Evolutionary conservation across 2,329 filamentous ascomycete genomes (phyloP).

Genomic region (Purpureocillium lavendulum): DNA sequence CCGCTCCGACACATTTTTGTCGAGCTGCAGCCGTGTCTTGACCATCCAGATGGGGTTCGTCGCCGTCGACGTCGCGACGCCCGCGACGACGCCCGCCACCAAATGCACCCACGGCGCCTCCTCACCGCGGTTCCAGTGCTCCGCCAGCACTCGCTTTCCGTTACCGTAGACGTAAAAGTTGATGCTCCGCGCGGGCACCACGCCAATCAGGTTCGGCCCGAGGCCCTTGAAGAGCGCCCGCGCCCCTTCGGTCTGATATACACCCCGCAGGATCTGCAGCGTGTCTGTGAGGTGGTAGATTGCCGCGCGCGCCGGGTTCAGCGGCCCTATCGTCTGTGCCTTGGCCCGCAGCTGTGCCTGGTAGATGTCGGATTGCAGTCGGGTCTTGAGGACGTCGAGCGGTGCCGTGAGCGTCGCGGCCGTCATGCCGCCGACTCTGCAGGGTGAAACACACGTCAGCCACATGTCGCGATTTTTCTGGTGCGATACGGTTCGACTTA

Average conservation of each 20-base stretch:
- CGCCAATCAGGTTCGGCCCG: constrained; percentile 81
- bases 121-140: constrained; percentile 62
- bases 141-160: constrained; percentile 72
- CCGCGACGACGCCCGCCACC: constrained; percentile 65
- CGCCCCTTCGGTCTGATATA: constrained; percentile 74
- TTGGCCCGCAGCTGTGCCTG: constrained; percentile 67
- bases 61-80: constrained; percentile 78
- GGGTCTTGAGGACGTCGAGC: constrained; percentile 87
- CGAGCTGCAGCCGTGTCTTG: constrained; percentile 86
- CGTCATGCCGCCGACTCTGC: constrained; percentile 79
- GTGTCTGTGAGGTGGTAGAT: constrained; percentile 77
- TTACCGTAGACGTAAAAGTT: constrained; percentile 95
- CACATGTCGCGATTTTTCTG: constrained; percentile 1
- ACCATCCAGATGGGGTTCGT: constrained; percentile 97
- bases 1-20: constrained; percentile 68
- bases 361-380: constrained; percentile 91
- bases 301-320: constrained; percentile 58
- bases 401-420: constrained; percentile 88
- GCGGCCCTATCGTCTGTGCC: constrained; percentile 34
- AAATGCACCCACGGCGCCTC: constrained; percentile 73
- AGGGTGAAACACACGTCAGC: constrained; percentile 9
- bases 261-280: constrained; percentile 72
- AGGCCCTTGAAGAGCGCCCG: constrained; percentile 89
- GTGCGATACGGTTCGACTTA: constrained; percentile 30
- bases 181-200: constrained; percentile 82